Evolutionary conservation across 768 basidiomycete genomes (phyloP).

Genomic region (Wakefieldia striispora): DNA sequence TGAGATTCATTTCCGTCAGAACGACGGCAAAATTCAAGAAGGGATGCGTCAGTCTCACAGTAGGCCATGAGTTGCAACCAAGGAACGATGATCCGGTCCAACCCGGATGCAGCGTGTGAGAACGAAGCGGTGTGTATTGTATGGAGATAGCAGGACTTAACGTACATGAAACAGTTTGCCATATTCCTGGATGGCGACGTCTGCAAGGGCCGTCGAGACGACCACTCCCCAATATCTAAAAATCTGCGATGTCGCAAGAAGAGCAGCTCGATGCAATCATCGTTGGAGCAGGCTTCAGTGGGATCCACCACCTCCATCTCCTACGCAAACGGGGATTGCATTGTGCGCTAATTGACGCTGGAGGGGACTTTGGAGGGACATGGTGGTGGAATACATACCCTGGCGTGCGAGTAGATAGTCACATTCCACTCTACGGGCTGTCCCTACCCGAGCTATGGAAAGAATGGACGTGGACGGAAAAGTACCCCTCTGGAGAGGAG

Average conservation of each 20-base stretch:
- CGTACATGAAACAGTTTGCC: too few relatives aligned
- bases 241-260: not conserved
- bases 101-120: too few relatives aligned
- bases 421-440: conserved; percentile 9
- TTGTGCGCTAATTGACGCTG: conserved; percentile 11
- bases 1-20: too few relatives aligned
- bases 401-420: conserved; percentile 8
- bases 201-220: too few relatives aligned
- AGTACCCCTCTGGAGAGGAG: conserved; percentile 3
- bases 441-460: conserved; percentile 10
- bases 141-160: too few relatives aligned
- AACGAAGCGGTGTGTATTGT: too few relatives aligned
- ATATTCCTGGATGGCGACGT: too few relatives aligned
- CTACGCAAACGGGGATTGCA: conserved; percentile 8
- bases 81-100: too few relatives aligned
- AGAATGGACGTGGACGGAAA: conserved; percentile 16
- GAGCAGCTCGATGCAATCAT: conserved; percentile 13
- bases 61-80: too few relatives aligned
- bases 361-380: conserved; percentile 11
- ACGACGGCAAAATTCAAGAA: too few relatives aligned
- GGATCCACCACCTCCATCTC: conserved; percentile 9
- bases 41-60: too few relatives aligned
- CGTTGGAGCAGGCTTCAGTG: conserved; percentile 16
- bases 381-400: conserved; percentile 19
- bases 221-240: too few relatives aligned